Evolutionary conservation across 768 basidiomycete genomes (phyloP), one percentile per base, ranked within the genome.

Genomic region (Megacollybia marginata): DNA sequence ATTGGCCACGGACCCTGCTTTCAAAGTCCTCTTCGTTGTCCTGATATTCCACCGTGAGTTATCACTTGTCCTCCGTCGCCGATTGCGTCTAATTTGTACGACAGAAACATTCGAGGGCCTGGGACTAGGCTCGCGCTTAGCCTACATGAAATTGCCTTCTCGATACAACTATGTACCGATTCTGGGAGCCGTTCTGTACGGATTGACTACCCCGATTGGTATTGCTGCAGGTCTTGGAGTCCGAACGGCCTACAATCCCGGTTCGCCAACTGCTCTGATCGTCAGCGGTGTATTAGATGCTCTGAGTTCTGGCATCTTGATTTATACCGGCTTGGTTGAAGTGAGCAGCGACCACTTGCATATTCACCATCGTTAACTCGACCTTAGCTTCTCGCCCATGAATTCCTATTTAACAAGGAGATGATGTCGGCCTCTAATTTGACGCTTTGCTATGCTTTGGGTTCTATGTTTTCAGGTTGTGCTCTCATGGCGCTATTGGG

Each of bases 21-120:
- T 97, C 69, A 89, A 79, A 55, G 66, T 85, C 15, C 78, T 99
- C n/a, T 92, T 96, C 62, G 69, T 91, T 51, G 95, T 98, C 47
- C 64, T 96, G 20, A 69, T 92, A 58, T 93, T 94, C 69, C 95
- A 97, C 60, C 94, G 92, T 92, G 62, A 61, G 88, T 79, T 15
- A 16, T 31, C 10, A 23, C 47, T 51, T 32, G 15, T 20, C 7
- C 15, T 12, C 8, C 43, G 15, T 18, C 23, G 43, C n/a, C 38
- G 9, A 45, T 36, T 4, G 16, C 10, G 20, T 2, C 51, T 35
- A 16, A 40, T 9, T 42, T 52, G 49, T 18, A 53, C 43, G 18
- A 33, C 9, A 92, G 89, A 95, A 76, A 87, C 79, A 40, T 97
- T 97, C 59, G 95, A 98, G 65, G 95, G 93, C 18, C 77, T 97